These are phyloP conservation scores for Microbotryum silenes-acaulis DNA, from an alignment of 1,284 basidiomycete species.

Conservation along the genomic window DNA sequence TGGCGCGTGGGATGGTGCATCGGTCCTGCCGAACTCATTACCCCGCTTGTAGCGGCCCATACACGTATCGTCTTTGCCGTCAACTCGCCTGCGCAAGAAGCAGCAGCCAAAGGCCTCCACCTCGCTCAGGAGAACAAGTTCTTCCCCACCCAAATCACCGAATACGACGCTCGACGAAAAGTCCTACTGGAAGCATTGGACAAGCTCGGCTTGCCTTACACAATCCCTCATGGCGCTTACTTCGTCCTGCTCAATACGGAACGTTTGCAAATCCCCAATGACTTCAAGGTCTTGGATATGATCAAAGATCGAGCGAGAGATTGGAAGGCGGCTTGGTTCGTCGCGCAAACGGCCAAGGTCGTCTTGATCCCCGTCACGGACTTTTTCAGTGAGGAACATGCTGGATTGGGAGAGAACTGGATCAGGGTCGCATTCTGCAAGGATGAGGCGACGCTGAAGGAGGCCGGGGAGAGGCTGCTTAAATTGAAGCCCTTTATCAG, in stretches of 20 bases:
- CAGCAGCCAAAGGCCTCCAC: constrained; percentile 76
- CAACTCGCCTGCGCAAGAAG: constrained; percentile 54
- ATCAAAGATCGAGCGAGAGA: constrained; percentile 75
- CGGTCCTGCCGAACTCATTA: constrained; percentile 72
- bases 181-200: constrained; percentile 73
- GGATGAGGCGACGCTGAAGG: constrained; percentile 68
- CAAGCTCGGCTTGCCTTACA: constrained; percentile 74
- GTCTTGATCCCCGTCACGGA: constrained; percentile 90
- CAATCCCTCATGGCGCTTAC: constrained; percentile 78
- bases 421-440: constrained; percentile 91
- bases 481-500: constrained; percentile 60
- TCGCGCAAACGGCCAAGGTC: constrained; percentile 56
- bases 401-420: constrained; percentile 73
- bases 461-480: constrained; percentile 68
- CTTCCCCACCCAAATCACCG: constrained; percentile 65
- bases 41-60: constrained; percentile 77
- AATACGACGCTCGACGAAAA: constrained; percentile 74
- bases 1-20: constrained; percentile 98
- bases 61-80: constrained; percentile 78
- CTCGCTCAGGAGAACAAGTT: constrained; percentile 63
- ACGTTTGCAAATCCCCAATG: constrained; percentile 65
- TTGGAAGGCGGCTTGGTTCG: constrained; percentile 57
- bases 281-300: constrained; percentile 70
- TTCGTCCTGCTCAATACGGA: constrained; percentile 60
- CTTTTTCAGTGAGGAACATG: constrained; percentile 85